Conservation (phyloP, 208 protist species). For the Trypanosoma congolense region DNA sequence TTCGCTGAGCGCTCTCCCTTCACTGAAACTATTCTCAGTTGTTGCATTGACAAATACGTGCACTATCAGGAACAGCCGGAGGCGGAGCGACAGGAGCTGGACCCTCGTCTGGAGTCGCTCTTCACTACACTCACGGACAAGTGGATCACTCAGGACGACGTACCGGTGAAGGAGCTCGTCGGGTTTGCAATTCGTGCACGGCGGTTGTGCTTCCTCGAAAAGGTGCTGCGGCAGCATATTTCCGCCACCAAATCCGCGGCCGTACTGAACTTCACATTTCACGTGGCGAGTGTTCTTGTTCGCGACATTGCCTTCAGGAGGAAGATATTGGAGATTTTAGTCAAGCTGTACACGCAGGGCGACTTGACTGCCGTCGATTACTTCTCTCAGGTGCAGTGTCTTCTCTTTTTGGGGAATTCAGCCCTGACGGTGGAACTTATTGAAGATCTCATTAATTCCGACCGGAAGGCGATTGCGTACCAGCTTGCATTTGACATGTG, state of each 20-base stretch:
- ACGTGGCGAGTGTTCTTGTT: slow-evolving; percentile 82
- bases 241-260: slow-evolving; percentile 51
- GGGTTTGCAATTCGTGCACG: slow-evolving; percentile 86
- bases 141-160: slow-evolving; percentile 75
- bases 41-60: slow-evolving; percentile 94
- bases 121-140: slow-evolving; percentile 71
- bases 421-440: slow-evolving; percentile 79
- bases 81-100: slow-evolving; percentile 34
- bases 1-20: slow-evolving; percentile 71
- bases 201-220: slow-evolving; percentile 84
- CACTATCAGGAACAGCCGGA: slow-evolving; percentile 55
- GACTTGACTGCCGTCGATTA: slow-evolving; percentile 77
- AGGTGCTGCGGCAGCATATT: slow-evolving; percentile 67
- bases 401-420: slow-evolving; percentile 93
- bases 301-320: slow-evolving; percentile 76
- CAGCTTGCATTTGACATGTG: slow-evolving; percentile 89
- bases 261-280: slow-evolving; percentile 91
- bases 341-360: slow-evolving; percentile 75
- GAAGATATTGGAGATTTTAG: slow-evolving; percentile 84
- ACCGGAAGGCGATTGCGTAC: slow-evolving; percentile 59
- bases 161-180: slow-evolving; percentile 81
- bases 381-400: slow-evolving; percentile 90
- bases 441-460: slow-evolving; percentile 54
- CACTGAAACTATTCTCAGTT: slow-evolving; percentile 88
- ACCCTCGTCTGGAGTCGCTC: slow-evolving; percentile 78